A percentile compares a stretch with the other conserved stretches of the same genome.
Conservation (phyloP, 306 rosid species). For the Pterocarpus santalinus region DNA sequence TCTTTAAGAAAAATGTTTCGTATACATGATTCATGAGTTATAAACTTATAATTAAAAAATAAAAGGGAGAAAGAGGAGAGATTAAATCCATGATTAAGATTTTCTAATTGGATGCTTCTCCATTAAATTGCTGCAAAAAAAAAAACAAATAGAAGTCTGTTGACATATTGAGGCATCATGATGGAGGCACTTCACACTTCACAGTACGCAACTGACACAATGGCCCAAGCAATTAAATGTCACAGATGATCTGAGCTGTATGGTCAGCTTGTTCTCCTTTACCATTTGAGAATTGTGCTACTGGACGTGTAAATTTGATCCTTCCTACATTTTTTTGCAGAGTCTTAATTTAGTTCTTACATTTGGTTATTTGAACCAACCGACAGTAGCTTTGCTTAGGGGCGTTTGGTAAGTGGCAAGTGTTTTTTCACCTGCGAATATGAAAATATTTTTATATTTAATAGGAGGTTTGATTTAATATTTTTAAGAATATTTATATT, state of each 20-base stretch:
- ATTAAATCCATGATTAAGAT: neutral
- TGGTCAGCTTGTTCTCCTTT: conserved; percentile 3
- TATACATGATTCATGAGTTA: neutral
- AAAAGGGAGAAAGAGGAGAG: too few species aligned
- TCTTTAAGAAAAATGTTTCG: too few species aligned
- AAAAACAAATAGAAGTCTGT: neutral
- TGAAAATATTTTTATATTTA: too few species aligned
- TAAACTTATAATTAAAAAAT: neutral
- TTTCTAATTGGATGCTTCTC: neutral
- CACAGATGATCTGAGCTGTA: conserved; percentile 35
- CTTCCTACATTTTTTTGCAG: too few species aligned
- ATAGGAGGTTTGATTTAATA: too few species aligned
- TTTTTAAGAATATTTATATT: too few species aligned
- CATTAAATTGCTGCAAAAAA: neutral
- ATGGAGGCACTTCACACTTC: neutral
- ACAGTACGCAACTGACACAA: neutral
- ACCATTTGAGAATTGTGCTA: neutral
- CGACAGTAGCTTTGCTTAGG: neutral
- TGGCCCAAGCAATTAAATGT: conserved; percentile 23
- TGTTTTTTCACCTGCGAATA: too few species aligned
- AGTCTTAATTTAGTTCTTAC: neutral
- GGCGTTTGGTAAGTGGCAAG: too few species aligned
- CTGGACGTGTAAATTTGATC: neutral
- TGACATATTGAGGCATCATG: neutral
- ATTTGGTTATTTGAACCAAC: neutral